Conservation (phyloP, 1,139 yeast genomes). For the Magnusiomyces clavatus region DNA sequence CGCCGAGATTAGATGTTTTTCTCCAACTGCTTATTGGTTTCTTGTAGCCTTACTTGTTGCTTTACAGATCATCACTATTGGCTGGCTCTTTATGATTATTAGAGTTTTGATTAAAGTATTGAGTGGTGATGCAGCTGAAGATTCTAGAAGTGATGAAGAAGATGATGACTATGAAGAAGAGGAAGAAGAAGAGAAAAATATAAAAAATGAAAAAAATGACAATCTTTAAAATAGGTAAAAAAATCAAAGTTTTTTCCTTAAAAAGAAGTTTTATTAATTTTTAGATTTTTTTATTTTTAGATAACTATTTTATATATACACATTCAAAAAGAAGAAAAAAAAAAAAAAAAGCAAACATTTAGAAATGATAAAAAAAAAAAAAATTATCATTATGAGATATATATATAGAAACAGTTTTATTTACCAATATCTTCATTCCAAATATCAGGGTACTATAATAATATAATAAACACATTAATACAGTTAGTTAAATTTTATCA, state of each 20-base stretch:
- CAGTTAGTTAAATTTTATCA: not conserved
- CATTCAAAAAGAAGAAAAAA: too few species aligned
- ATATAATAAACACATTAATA: too few species aligned
- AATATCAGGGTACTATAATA: conserved; percentile 48
- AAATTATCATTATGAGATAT: too few species aligned
- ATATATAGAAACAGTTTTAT: conserved; percentile 6
- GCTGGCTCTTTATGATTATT: conserved; percentile 71
- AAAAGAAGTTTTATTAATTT: not conserved
- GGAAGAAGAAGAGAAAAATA: not conserved
- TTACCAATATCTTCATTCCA: conserved; percentile 91
- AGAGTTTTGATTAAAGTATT: conserved; percentile 65
- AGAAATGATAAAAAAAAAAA: too few species aligned
- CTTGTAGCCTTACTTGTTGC: conserved; percentile 55
- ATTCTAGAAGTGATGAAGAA: conserved; percentile 67
- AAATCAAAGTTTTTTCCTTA: not conserved
- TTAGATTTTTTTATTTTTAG: not conserved
- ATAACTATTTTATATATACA: too few species aligned
- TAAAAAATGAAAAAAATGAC: not conserved
- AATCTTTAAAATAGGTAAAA: not conserved
- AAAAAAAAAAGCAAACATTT: too few species aligned
- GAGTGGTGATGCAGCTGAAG: conserved; percentile 60
- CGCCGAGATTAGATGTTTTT: conserved; percentile 46
- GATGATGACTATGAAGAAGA: conserved; percentile 37
- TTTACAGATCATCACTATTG: conserved; percentile 54
- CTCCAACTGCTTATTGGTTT: conserved; percentile 41